Evolutionary conservation across 2,329 filamentous ascomycete species (phyloP).

Genomic region (Didymella arachidicola): DNA sequence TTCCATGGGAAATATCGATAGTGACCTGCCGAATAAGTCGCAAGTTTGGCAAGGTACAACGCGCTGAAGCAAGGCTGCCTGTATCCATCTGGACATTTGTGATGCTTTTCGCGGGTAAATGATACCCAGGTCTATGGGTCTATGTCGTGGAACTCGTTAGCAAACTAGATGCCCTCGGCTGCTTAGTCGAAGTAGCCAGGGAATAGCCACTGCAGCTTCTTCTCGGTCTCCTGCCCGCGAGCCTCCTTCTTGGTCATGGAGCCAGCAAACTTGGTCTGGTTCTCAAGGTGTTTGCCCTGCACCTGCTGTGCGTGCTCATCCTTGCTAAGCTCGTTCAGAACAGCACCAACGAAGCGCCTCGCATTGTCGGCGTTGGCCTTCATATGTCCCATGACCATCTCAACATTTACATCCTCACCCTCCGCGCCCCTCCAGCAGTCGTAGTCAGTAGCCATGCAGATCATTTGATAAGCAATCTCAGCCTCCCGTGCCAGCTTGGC

Average conservation of each 20-base stretch:
- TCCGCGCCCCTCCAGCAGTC: slow-evolving; percentile 92
- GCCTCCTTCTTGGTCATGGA: slow-evolving; percentile 83
- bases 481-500: slow-evolving; percentile 96
- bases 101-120: slow-evolving; percentile 15
- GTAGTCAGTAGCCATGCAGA: slow-evolving; percentile 99
- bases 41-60: not conserved
- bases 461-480: slow-evolving; percentile 96
- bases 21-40: slow-evolving; percentile 27
- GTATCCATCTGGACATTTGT: slow-evolving; percentile 6
- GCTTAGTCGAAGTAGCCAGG: slow-evolving; percentile 72
- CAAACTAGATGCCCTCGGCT: not conserved
- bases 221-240: slow-evolving; percentile 74
- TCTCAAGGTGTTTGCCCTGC: slow-evolving; percentile 80
- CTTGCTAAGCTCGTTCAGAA: slow-evolving; percentile 84
- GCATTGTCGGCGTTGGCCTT: slow-evolving; percentile 90
- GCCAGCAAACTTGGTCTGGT: slow-evolving; percentile 77
- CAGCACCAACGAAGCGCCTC: slow-evolving; percentile 80
- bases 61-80: slow-evolving; percentile 9
- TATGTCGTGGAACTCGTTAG: slow-evolving; percentile 18
- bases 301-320: slow-evolving; percentile 79
- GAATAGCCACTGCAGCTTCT: slow-evolving; percentile 87
- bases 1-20: slow-evolving; percentile 8
- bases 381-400: slow-evolving; percentile 98
- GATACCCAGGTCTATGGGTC: slow-evolving; percentile 16
- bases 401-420: slow-evolving; percentile 82